phyloP scores from a whole-genome alignment of 306 rosid species.

The Geum urbanum region DNA sequence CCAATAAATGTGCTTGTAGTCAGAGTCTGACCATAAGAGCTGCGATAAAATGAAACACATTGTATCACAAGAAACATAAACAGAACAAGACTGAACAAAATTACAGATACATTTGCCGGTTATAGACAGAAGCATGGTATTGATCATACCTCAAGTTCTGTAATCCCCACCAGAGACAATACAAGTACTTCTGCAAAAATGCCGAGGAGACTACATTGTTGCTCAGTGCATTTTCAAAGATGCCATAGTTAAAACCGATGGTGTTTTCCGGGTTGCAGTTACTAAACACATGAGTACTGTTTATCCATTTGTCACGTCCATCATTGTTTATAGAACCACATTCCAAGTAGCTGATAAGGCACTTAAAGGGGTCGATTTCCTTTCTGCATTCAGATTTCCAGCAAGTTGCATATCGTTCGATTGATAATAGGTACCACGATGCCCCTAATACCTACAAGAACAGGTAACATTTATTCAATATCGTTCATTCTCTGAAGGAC shows the following conservation, averaged over 20 bases:
- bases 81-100: not conserved
- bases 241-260: slow-evolving; percentile 53
- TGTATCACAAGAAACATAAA: not conserved
- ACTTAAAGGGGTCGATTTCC: slow-evolving; percentile 45
- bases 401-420: slow-evolving; percentile 71
- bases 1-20: slow-evolving; percentile 58
- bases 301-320: slow-evolving; percentile 51
- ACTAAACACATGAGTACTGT: slow-evolving; percentile 51
- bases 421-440: slow-evolving; percentile 80
- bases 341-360: slow-evolving; percentile 55
- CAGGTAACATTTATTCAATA: slow-evolving; percentile 12
- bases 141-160: slow-evolving; percentile 82
- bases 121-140: not conserved
- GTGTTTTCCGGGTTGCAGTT: slow-evolving; percentile 57
- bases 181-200: slow-evolving; percentile 72
- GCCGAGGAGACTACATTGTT: slow-evolving; percentile 48
- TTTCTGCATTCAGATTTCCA: slow-evolving; percentile 72
- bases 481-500: not conserved
- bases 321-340: slow-evolving; percentile 42
- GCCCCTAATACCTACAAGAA: slow-evolving; percentile 75
- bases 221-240: slow-evolving; percentile 53
- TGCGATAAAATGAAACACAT: slow-evolving; percentile 28
- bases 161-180: slow-evolving; percentile 94
- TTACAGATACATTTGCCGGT: not conserved
- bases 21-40: slow-evolving; percentile 78